phyloP scores from a whole-genome alignment of 164 flowering plant genomes.

The Vitis vinifera region ASM3070453v1 NC_081809.1:18375501-18376000 shows the following conservation, averaged over 20 bases:
- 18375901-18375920: too few species aligned
- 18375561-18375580: conserved; percentile 92
- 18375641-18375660: conserved; percentile 48
- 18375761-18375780: conserved; percentile 93
- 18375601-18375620: neutral
- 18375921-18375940: too few species aligned
- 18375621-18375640: neutral
- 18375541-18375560: conserved; percentile 86
- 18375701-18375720: conserved; percentile 91
- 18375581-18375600: conserved; percentile 24
- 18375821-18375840: too few species aligned
- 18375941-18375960: too few species aligned
- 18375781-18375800: too few species aligned
- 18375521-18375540: conserved; percentile 76
- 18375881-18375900: too few species aligned
- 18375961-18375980: too few species aligned
- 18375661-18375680: conserved; percentile 96
- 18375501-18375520: conserved; percentile 91
- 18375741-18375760: conserved; percentile 92
- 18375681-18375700: conserved; percentile 99
- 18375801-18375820: too few species aligned
- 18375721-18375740: conserved; percentile 99
- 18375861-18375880: too few species aligned
- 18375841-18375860: too few species aligned
- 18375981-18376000: too few species aligned